Conservation (phyloP, 768 basidiomycete species). For the Tephrocybe sp. region DNA sequence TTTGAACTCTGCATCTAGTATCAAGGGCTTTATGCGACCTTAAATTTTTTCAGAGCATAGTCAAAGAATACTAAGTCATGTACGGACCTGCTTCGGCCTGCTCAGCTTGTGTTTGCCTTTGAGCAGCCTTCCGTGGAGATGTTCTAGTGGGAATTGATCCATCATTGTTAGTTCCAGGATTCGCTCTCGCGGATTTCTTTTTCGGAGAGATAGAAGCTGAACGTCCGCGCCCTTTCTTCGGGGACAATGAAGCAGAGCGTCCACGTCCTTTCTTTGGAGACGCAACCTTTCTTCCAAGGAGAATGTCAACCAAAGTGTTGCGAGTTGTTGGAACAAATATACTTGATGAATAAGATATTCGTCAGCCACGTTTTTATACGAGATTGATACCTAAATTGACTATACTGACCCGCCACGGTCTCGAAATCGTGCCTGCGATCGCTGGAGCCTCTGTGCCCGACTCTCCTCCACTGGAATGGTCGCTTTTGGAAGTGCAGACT, state of each 20-base stretch:
- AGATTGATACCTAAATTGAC: neutral
- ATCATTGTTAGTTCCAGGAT: neutral
- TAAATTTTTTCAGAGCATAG: neutral
- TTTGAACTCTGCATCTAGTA: neutral
- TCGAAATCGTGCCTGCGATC: slow-evolving; percentile 66
- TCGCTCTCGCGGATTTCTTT: slow-evolving; percentile 14
- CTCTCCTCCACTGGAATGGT: slow-evolving; percentile 51
- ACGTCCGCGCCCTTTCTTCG: slow-evolving; percentile 22
- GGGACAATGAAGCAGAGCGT: slow-evolving; percentile 32
- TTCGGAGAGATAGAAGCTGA: slow-evolving; percentile 31
- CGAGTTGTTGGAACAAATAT: slow-evolving; percentile 21
- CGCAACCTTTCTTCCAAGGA: slow-evolving; percentile 28
- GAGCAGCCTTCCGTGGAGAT: slow-evolving; percentile 15
- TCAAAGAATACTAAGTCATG: neutral
- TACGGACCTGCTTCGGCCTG: slow-evolving; percentile 9
- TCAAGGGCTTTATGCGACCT: slow-evolving; percentile 6
- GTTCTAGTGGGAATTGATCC: slow-evolving; percentile 6
- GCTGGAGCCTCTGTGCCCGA: slow-evolving; percentile 55
- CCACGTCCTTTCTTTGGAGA: slow-evolving; percentile 38
- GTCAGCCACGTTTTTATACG: neutral
- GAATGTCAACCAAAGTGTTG: slow-evolving; percentile 22
- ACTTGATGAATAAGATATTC: neutral
- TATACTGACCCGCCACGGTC: slow-evolving; percentile 62
- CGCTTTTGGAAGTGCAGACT: slow-evolving; percentile 2
- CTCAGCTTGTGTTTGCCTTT: neutral